A percentile compares a stretch with the other conserved stretches of the same genome.
These are phyloP conservation scores for Penicillium canariense DNA, from an alignment of 495 filamentous ascomycete genomes.

Conservation along the genomic window DNA sequence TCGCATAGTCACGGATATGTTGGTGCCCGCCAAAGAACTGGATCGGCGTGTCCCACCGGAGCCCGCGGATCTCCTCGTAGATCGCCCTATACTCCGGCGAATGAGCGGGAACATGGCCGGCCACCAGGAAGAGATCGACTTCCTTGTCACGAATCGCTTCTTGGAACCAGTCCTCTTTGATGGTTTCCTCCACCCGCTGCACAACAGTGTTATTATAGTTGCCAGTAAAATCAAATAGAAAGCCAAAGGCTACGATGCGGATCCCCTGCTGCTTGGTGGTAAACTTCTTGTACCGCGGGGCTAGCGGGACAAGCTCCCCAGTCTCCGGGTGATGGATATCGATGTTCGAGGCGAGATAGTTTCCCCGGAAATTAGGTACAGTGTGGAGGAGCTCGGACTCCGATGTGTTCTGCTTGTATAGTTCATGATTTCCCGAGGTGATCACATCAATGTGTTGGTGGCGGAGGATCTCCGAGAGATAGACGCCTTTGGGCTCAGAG, in stretches of 20 bases:
- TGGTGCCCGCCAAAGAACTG: conserved; percentile 92
- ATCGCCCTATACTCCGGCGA: conserved; percentile 76
- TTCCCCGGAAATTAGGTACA: conserved; percentile 71
- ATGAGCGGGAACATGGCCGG: conserved; percentile 80
- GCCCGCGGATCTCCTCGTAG: conserved; percentile 73
- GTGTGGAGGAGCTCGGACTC: conserved; percentile 72
- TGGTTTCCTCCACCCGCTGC: conserved; percentile 69
- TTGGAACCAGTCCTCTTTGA: conserved; percentile 88
- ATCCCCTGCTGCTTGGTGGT: conserved; percentile 83
- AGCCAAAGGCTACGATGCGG: conserved; percentile 84
- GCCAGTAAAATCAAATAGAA: conserved; percentile 87
- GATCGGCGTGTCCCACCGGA: conserved; percentile 78
- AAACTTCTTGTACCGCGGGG: conserved; percentile 81
- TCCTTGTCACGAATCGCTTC: conserved; percentile 74
- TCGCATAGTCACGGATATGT: conserved; percentile 82
- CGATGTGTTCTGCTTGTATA: conserved; percentile 78
- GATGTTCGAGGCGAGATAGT: conserved; percentile 86
- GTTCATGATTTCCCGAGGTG: conserved; percentile 91
- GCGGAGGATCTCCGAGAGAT: conserved; percentile 79
- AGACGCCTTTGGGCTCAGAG: conserved; percentile 81
- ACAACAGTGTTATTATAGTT: conserved; percentile 89
- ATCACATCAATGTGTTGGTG: conserved; percentile 82
- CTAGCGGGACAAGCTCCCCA: conserved; percentile 69
- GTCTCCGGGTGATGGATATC: conserved; percentile 77
- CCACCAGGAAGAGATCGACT: conserved; percentile 83